Conservation (phyloP, 2,329 filamentous ascomycete genomes). For the Exophiala bonariae region DNA sequence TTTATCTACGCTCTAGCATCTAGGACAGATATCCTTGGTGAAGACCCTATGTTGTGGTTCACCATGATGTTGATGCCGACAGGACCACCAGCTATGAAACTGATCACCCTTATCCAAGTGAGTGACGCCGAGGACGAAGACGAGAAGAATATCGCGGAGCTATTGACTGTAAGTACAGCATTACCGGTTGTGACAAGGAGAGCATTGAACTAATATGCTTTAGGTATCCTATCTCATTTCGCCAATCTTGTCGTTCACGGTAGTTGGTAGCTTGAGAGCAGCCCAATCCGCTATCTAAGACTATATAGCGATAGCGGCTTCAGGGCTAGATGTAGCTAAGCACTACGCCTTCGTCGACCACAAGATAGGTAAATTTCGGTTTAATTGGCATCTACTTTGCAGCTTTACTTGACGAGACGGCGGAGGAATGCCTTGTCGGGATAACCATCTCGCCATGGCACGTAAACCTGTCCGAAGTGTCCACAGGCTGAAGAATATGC, state of each 20-base stretch:
- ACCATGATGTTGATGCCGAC: slow-evolving; percentile 61
- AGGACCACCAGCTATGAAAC: slow-evolving; percentile 56
- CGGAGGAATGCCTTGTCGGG: no score
- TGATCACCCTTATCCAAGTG: slow-evolving; percentile 49
- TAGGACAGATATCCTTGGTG: slow-evolving; percentile 51
- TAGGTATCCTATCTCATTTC: slow-evolving; percentile 23
- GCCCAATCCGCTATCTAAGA: not conserved
- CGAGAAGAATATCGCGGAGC: slow-evolving; percentile 56
- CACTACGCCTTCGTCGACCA: no score
- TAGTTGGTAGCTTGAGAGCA: slow-evolving; percentile 19
- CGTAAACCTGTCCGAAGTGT: no score
- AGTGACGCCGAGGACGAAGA: slow-evolving; percentile 45
- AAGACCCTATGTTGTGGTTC: slow-evolving; percentile 68
- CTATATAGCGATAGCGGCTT: no score
- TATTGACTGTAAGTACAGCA: slow-evolving; percentile 33
- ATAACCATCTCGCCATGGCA: no score
- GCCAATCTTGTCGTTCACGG: slow-evolving; percentile 22
- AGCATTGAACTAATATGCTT: no score
- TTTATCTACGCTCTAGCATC: slow-evolving; percentile 57
- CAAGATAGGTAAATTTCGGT: no score
- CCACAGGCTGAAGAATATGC: no score
- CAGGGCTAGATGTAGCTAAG: no score
- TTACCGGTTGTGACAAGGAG: not conserved
- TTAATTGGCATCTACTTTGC: no score
- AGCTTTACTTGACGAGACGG: no score